Conservation (phyloP, 176 grass and related monocot species). For the Tuctoria greenei region DNA sequence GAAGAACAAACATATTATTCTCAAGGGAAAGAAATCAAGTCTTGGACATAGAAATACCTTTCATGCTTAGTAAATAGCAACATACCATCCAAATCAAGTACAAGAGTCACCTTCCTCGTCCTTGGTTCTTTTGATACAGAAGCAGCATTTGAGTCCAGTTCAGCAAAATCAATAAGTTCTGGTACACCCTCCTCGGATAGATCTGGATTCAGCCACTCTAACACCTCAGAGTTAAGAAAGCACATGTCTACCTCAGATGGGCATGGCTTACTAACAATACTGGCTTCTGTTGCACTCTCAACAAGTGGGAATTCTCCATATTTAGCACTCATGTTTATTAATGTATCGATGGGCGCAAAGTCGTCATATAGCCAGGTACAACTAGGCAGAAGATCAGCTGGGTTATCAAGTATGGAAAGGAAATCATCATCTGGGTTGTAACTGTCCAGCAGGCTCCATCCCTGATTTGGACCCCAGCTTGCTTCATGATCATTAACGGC, state of each 20-base stretch:
- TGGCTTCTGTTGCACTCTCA: conserved; percentile 42
- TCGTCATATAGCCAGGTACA: conserved; percentile 43
- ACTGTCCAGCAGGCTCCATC: conserved; percentile 64
- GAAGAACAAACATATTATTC: conserved; percentile 25
- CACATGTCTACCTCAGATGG: conserved; percentile 43
- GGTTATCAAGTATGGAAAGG: conserved; percentile 59
- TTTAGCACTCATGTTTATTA: conserved; percentile 46
- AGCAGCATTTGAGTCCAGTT: conserved; percentile 46
- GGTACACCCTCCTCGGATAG: conserved; percentile 46
- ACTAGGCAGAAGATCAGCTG: conserved; percentile 52
- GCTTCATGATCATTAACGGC: conserved; percentile 28
- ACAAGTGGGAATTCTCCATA: conserved; percentile 63
- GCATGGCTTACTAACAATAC: conserved; percentile 33
- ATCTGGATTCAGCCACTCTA: conserved; percentile 66
- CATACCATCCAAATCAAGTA: conserved; percentile 98
- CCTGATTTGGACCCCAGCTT: conserved; percentile 38
- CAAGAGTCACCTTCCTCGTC: conserved; percentile 72
- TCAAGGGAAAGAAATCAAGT: neutral
- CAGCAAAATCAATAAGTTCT: conserved; percentile 56
- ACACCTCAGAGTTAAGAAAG: conserved; percentile 46
- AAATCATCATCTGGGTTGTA: conserved; percentile 54
- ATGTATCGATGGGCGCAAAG: conserved; percentile 48
- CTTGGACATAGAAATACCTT: neutral
- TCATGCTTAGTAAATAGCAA: conserved; percentile 24
- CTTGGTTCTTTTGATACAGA: conserved; percentile 39